phyloP scores from a whole-genome alignment of 805 yeast genomes.

The Kurtzmaniella cleridarum region DNA sequence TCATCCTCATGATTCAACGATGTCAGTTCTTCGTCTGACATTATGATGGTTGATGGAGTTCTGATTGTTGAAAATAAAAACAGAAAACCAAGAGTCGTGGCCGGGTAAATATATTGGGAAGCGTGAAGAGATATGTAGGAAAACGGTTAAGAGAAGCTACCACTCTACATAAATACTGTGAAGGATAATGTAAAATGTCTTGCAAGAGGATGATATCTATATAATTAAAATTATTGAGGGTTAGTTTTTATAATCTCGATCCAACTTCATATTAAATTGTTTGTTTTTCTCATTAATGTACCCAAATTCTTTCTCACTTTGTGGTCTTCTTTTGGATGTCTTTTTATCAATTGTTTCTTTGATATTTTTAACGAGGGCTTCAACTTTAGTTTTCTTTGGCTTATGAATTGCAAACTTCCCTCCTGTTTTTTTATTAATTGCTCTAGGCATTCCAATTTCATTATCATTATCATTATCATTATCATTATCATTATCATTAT shows the following conservation, averaged over 20 bases:
- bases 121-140: too few species aligned
- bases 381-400: constrained; percentile 27
- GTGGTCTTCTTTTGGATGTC: constrained; percentile 31
- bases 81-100: too few species aligned
- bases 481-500: constrained; percentile 14
- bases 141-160: too few species aligned
- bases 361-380: constrained; percentile 23
- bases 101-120: too few species aligned
- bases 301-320: constrained; percentile 30
- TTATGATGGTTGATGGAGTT: too few species aligned
- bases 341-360: constrained; percentile 29
- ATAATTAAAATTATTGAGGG: too few species aligned
- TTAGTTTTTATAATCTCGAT: constrained; percentile 45
- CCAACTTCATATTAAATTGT: constrained; percentile 65
- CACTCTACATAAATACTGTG: too few species aligned
- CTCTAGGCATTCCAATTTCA: constrained; percentile 20
- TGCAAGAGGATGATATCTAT: too few species aligned
- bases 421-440: constrained; percentile 17
- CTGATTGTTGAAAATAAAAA: too few species aligned
- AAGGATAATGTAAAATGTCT: too few species aligned
- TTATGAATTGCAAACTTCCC: constrained; percentile 17
- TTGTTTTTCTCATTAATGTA: constrained; percentile 67
- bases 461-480: constrained; percentile 32
- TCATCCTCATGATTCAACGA: too few species aligned
- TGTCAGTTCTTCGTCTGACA: too few species aligned